Evolutionary conservation across 208 protist species (phyloP).

Genomic region (Leishmania major): DNA sequence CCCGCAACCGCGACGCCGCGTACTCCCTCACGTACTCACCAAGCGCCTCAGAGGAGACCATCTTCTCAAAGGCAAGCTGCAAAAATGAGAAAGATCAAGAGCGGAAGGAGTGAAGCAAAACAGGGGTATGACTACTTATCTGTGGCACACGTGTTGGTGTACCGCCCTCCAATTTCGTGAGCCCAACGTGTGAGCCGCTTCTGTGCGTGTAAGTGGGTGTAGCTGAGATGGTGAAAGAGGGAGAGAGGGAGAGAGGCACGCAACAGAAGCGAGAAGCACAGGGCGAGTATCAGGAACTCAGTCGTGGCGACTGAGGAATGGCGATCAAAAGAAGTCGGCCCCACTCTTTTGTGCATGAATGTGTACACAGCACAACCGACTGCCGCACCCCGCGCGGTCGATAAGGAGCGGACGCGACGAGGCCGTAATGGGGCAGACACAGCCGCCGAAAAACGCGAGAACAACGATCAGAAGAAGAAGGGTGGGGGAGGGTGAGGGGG

Average conservation of each 20-base stretch:
- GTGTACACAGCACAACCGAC: neutral
- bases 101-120: neutral
- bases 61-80: neutral
- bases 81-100: neutral
- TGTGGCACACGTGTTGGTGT: neutral
- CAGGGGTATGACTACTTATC: neutral
- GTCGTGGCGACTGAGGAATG: neutral
- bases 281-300: neutral
- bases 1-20: conserved; percentile 24
- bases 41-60: conserved; percentile 24
- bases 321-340: no score
- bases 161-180: neutral
- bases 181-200: neutral
- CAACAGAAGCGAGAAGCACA: neutral
- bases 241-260: neutral
- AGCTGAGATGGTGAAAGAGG: neutral
- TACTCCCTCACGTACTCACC: conserved; percentile 38
- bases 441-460: neutral
- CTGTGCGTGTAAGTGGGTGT: neutral
- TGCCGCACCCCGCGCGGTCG: neutral
- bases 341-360: neutral
- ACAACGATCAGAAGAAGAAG: neutral
- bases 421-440: neutral
- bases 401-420: neutral
- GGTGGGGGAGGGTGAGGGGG: no score